These are phyloP conservation scores for Fraxinus sp. DNA, from an alignment of 305 asterid species.

Conservation along the genomic window DNA sequence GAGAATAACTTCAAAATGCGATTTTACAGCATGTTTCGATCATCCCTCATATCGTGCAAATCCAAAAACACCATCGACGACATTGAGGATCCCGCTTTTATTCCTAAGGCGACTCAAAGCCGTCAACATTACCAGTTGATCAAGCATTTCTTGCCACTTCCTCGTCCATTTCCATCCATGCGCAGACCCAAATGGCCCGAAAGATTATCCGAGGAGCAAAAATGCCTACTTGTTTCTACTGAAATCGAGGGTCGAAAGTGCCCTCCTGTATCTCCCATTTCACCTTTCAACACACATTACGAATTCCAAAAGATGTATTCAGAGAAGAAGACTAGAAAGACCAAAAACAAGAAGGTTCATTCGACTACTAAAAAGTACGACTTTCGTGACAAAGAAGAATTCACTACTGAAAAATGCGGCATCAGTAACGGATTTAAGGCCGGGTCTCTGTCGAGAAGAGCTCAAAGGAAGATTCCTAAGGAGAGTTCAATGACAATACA, in stretches of 20 bases:
- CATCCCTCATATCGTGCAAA: constrained; percentile 24
- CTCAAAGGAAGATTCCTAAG: background rate
- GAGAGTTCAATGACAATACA: background rate
- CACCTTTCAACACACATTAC: background rate
- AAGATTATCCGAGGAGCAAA: background rate
- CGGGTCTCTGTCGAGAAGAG: background rate
- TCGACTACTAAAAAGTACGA: background rate
- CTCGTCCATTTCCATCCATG: constrained; percentile 19
- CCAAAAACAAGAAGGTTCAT: background rate
- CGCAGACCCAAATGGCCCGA: constrained; percentile 7
- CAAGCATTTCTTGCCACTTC: constrained; percentile 19
- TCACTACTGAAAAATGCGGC: constrained; percentile 1
- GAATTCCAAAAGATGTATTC: background rate
- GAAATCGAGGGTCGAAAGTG: background rate
- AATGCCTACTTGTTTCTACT: background rate
- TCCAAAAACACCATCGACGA: constrained; percentile 20
- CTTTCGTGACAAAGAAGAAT: constrained; percentile 14
- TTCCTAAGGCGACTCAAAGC: background rate
- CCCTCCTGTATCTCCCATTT: constrained; percentile 1
- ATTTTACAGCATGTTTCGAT: constrained; percentile 16
- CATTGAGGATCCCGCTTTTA: constrained; percentile 1
- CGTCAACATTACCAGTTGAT: constrained; percentile 1
- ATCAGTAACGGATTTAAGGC: background rate
- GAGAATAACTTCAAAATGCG: constrained; percentile 24
- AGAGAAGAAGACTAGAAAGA: background rate